Evolutionary conservation across 139 green algal genomes (phyloP).

Genomic region (Yamagishiella unicocca): DNA sequence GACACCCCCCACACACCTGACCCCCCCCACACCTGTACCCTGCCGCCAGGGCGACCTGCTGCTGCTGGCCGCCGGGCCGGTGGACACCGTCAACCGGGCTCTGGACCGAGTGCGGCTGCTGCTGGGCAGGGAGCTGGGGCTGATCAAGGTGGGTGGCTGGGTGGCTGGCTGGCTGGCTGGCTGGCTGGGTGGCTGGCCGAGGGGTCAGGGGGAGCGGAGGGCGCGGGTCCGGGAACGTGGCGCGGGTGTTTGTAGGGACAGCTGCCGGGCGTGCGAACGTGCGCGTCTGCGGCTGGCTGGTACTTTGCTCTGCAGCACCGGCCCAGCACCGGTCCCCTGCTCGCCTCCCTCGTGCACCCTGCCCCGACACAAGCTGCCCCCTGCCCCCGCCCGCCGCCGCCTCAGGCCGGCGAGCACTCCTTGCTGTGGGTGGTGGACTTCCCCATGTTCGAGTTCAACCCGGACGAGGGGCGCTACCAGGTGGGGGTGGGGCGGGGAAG

Average conservation of each 20-base stretch:
- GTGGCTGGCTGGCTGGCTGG: neutral
- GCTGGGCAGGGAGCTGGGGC: constrained; percentile 78
- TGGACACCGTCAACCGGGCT: constrained; percentile 73
- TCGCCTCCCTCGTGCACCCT: no score
- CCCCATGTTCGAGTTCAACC: constrained; percentile 97
- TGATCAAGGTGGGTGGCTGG: constrained; percentile 61
- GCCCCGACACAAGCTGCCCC: neutral
- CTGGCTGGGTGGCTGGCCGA: neutral
- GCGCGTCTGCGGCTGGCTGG: no score
- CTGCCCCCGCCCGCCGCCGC: neutral
- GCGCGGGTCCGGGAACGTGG: no score
- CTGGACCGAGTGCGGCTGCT: constrained; percentile 92
- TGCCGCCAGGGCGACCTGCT: constrained; percentile 86
- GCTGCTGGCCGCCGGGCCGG: constrained; percentile 86
- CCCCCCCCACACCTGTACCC: neutral
- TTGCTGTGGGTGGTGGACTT: constrained; percentile 98
- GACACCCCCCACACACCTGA: neutral
- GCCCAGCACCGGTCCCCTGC: no score
- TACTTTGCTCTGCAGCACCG: no score
- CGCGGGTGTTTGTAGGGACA: no score
- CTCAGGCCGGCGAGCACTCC: constrained; percentile 64
- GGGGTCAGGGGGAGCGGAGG: neutral
- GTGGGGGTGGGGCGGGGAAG: neutral
- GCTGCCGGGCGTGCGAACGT: no score
- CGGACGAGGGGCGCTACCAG: constrained; percentile 78